Conservation (phyloP, 345 rosid species). For the Jatropha curcas region DNA sequence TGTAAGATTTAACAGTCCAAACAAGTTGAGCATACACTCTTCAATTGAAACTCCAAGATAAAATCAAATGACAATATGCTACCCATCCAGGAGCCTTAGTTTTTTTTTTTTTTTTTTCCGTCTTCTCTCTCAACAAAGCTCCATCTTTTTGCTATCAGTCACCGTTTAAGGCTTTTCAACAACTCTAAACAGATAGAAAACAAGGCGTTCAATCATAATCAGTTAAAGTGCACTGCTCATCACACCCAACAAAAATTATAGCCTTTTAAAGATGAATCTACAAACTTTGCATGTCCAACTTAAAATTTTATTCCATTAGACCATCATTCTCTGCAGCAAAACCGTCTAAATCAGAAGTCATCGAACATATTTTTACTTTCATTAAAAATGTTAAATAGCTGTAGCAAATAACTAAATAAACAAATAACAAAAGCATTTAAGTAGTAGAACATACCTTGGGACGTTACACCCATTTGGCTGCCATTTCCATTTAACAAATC, state of each 20-base stretch:
- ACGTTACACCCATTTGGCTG: conserved; percentile 72
- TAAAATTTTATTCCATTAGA: neutral
- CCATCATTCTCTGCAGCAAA: neutral
- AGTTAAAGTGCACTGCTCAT: neutral
- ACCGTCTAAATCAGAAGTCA: neutral
- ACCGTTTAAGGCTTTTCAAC: neutral
- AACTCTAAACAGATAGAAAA: neutral
- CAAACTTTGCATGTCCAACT: neutral
- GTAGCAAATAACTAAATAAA: neutral
- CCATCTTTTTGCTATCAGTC: neutral
- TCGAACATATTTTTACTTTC: neutral
- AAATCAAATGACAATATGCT: neutral
- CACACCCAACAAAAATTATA: neutral
- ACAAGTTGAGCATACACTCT: neutral
- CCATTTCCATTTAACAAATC: conserved; percentile 76
- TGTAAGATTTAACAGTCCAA: neutral
- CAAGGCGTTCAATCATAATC: neutral
- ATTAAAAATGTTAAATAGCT: neutral
- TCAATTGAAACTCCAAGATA: neutral
- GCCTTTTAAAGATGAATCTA: neutral
- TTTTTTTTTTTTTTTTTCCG: no score
- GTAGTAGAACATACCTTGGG: conserved; percentile 48
- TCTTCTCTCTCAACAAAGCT: neutral
- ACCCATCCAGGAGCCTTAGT: neutral
- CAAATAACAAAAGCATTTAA: neutral